A percentile compares a stretch with the other conserved stretches of the same genome.
These are phyloP conservation scores for Rutstroemia sp. DNA, from an alignment of 2,329 filamentous ascomycete genomes.

Conservation along the genomic window DNA sequence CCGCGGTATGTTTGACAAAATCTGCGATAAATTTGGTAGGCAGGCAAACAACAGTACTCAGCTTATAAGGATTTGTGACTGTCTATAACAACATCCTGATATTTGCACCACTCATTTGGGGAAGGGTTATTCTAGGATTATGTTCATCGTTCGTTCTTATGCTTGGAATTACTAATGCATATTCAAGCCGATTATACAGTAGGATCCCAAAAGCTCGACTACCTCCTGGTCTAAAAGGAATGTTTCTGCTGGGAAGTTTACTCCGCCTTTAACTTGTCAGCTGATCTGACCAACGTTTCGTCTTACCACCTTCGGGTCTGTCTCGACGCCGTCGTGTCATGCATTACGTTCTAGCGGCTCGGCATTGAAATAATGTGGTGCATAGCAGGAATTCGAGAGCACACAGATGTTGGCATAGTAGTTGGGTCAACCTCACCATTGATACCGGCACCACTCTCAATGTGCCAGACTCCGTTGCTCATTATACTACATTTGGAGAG, in stretches of 20 bases:
- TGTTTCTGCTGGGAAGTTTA: background rate
- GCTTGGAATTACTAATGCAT: background rate
- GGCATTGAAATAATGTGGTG: background rate
- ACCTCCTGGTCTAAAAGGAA: background rate
- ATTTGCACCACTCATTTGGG: no score
- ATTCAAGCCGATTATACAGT: background rate
- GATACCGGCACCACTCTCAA: background rate
- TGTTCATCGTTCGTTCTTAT: background rate
- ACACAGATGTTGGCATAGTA: background rate
- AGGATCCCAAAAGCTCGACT: background rate
- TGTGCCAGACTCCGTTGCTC: background rate
- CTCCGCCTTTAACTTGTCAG: conserved; percentile 23
- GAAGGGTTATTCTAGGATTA: no score
- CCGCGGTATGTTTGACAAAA: no score
- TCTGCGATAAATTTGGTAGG: no score
- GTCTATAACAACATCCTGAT: no score
- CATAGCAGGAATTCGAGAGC: background rate
- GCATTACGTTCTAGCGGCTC: background rate
- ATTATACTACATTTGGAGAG: background rate
- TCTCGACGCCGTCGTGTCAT: background rate
- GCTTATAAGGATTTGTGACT: no score
- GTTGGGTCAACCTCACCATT: background rate
- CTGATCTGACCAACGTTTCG: conserved; percentile 13
- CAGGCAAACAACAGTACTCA: no score
- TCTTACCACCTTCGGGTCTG: background rate